Percentiles rank a stretch among this genome's conserved stretches.
phyloP scores from a whole-genome alignment of 495 filamentous ascomycete species.

The Penicillium silybi region DNA sequence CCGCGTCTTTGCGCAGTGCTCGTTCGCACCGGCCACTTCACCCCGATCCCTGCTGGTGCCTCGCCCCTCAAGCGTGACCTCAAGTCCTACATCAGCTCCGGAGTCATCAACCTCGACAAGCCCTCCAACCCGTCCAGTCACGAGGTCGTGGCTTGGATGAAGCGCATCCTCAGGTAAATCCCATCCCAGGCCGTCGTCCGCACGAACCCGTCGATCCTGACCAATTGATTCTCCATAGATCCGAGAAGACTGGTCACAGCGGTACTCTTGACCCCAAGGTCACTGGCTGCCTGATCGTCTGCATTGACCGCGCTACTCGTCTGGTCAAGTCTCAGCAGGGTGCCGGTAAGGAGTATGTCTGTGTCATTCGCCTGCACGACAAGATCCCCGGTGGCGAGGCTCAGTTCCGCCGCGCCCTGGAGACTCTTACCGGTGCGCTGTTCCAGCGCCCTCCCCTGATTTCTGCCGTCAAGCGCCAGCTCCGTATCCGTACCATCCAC shows the following conservation, averaged over 20 bases:
- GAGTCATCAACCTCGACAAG: slow-evolving; percentile 98
- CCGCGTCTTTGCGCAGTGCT: slow-evolving; percentile 52
- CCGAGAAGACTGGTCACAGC: slow-evolving; percentile 96
- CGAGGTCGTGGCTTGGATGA: slow-evolving; percentile 98
- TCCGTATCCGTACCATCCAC: slow-evolving; percentile 94
- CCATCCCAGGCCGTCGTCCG: no score
- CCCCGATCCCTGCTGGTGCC: slow-evolving; percentile 85
- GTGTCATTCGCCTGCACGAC: slow-evolving; percentile 87
- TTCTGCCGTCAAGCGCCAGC: slow-evolving; percentile 95
- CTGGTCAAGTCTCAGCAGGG: slow-evolving; percentile 98
- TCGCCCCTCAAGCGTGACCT: slow-evolving; percentile 85
- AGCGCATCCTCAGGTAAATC: slow-evolving; percentile 83
- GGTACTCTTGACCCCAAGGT: slow-evolving; percentile 95
- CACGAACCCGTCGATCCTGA: slow-evolving; percentile 17
- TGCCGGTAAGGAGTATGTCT: slow-evolving; percentile 87
- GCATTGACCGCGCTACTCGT: slow-evolving; percentile 91
- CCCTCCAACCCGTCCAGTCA: slow-evolving; percentile 96
- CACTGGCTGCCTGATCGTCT: slow-evolving; percentile 92
- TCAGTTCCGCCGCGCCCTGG: slow-evolving; percentile 83
- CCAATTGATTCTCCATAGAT: slow-evolving; percentile 42
- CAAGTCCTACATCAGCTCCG: slow-evolving; percentile 90
- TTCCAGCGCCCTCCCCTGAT: slow-evolving; percentile 97
- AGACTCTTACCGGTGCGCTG: slow-evolving; percentile 90
- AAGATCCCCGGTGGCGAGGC: slow-evolving; percentile 85
- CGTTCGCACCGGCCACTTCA: slow-evolving; percentile 87